Conservation (phyloP, 345 rosid species). For the Viola odorata region DNA sequence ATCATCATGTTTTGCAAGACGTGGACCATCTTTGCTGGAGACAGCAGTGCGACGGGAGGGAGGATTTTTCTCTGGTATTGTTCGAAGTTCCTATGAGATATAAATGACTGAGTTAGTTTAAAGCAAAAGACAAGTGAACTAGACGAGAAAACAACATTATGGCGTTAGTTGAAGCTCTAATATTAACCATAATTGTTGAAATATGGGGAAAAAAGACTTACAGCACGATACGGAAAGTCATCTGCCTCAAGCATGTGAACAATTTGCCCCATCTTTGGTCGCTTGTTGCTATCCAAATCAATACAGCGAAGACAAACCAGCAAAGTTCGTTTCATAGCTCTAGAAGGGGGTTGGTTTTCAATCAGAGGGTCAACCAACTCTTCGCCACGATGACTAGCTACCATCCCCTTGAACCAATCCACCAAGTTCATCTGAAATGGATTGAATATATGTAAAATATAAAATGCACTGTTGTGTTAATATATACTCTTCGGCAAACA, state of each 20-base stretch:
- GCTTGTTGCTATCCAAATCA: constrained; percentile 72
- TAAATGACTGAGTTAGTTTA: background rate
- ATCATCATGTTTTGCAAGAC: constrained; percentile 13
- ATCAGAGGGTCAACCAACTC: constrained; percentile 77
- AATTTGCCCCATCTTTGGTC: constrained; percentile 97
- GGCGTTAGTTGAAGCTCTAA: background rate
- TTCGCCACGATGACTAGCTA: constrained; percentile 78
- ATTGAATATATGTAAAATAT: background rate
- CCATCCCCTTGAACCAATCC: constrained; percentile 98
- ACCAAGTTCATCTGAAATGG: constrained; percentile 75
- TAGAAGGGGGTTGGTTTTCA: constrained; percentile 50
- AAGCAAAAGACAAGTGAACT: background rate
- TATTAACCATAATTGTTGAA: background rate
- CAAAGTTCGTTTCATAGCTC: constrained; percentile 69
- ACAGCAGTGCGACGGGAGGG: constrained; percentile 12
- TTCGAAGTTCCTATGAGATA: constrained; percentile 41
- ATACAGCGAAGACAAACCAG: constrained; percentile 89
- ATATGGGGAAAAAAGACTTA: constrained; percentile 30
- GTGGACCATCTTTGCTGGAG: constrained; percentile 12
- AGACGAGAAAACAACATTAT: background rate
- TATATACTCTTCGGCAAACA: background rate
- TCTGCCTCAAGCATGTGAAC: constrained; percentile 97
- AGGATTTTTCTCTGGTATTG: constrained; percentile 32
- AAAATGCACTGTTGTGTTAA: background rate
- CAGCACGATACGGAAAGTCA: constrained; percentile 79